Conservation (phyloP, 2,329 filamentous ascomycete genomes). For the Sporothrix protearum region DNA sequence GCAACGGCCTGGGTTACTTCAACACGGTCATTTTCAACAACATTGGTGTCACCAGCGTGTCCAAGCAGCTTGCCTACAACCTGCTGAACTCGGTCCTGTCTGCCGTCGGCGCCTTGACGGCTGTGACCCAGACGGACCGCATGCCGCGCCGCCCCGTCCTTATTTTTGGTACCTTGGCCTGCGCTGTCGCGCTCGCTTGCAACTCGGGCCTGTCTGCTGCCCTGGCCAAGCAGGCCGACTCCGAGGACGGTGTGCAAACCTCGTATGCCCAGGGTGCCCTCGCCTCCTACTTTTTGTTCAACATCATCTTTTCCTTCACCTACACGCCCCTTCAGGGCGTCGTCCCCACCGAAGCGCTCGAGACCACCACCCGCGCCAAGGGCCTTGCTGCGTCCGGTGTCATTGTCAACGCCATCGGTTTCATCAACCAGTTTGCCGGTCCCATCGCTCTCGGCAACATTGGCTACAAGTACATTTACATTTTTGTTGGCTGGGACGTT, state of each 20-base stretch:
- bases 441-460: constrained; percentile 47
- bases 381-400: constrained; percentile 47
- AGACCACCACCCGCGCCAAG: constrained; percentile 50
- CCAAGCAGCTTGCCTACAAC: constrained; percentile 46
- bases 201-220: constrained; percentile 41
- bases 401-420: constrained; percentile 45
- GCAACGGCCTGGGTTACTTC: constrained; percentile 51
- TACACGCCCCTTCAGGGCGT: constrained; percentile 50
- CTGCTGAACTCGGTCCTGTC: constrained; percentile 47
- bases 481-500: constrained; percentile 49
- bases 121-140: constrained; percentile 43
- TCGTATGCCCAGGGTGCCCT: constrained; percentile 43
- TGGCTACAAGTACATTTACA: constrained; percentile 43
- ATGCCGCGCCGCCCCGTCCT: constrained; percentile 48
- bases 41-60: constrained; percentile 38
- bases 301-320: constrained; percentile 48
- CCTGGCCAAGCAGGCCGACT: constrained; percentile 32
- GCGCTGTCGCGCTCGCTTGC: constrained; percentile 42
- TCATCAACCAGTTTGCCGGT: constrained; percentile 48
- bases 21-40: constrained; percentile 47
- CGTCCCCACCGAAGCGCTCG: constrained; percentile 46
- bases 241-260: constrained; percentile 33
- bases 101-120: constrained; percentile 44
- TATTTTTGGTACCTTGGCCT: constrained; percentile 43
- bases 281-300: constrained; percentile 49